phyloP scores from a whole-genome alignment of 495 filamentous ascomycete species.

The Hyaloscypha variabilis region DNA sequence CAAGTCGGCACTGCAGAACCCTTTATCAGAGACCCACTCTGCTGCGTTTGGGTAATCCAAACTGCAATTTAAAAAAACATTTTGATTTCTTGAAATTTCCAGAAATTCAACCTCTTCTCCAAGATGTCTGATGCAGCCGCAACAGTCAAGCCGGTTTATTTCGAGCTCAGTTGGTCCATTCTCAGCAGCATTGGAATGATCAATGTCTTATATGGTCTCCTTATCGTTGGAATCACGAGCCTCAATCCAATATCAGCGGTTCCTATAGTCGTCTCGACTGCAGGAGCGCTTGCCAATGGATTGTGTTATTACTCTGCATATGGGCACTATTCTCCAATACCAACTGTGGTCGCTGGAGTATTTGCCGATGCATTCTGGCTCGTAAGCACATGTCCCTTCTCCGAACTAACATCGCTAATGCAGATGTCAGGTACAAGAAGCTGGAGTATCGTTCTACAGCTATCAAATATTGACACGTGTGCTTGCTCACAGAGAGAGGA shows the following conservation, averaged over 20 bases:
- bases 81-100: too few relatives aligned
- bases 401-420: neutral
- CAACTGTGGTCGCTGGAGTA: conserved; percentile 5
- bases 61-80: too few relatives aligned
- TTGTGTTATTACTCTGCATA: conserved; percentile 35
- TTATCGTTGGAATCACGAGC: conserved; percentile 25
- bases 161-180: conserved; percentile 35
- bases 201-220: conserved; percentile 22
- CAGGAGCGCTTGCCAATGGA: conserved; percentile 31
- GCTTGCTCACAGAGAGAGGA: neutral
- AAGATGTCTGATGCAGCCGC: too few relatives aligned
- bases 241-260: conserved; percentile 28
- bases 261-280: conserved; percentile 30
- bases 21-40: too few relatives aligned
- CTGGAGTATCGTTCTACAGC: conserved; percentile 35
- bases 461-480: conserved; percentile 32
- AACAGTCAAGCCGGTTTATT: too few relatives aligned
- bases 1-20: too few relatives aligned
- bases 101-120: too few relatives aligned
- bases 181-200: conserved; percentile 34
- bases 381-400: conserved; percentile 1
- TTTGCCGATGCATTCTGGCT: neutral
- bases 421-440: conserved; percentile 28
- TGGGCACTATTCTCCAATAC: conserved; percentile 16
- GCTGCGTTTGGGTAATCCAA: too few relatives aligned